These are phyloP conservation scores for Rhizopus arrhizus DNA, from an alignment of 371 early-diverging fungal species.

Conservation along the genomic window DNA sequence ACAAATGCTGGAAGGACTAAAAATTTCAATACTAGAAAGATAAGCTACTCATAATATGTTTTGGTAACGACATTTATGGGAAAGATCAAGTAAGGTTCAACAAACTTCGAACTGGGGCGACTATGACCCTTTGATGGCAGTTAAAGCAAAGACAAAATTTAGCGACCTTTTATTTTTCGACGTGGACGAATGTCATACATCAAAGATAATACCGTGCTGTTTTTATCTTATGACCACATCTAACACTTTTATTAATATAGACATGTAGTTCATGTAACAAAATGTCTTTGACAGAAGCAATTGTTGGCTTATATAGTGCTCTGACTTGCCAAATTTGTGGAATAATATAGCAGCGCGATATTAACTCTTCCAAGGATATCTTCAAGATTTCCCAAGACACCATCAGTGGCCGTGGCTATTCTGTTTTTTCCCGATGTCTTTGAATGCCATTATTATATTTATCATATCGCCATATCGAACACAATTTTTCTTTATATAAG, in stretches of 20 bases:
- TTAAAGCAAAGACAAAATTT: background rate
- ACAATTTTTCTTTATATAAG: no score
- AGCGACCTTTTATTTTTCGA: background rate
- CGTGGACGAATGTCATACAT: background rate
- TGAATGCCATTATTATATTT: no score
- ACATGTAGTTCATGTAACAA: background rate
- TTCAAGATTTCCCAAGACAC: background rate
- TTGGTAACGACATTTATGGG: no score
- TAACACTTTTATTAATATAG: background rate
- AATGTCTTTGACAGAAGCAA: background rate
- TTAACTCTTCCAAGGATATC: background rate
- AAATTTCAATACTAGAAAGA: no score
- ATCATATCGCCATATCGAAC: background rate
- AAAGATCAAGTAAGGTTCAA: background rate
- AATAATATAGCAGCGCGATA: background rate
- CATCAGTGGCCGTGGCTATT: background rate
- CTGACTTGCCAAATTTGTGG: conserved; percentile 9
- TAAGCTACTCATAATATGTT: no score
- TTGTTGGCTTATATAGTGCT: background rate
- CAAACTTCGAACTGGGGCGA: background rate
- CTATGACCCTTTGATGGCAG: background rate
- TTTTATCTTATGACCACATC: background rate
- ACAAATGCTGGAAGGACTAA: no score
- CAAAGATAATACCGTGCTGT: background rate
- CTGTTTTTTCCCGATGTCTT: background rate